Evolutionary conservation across 805 yeast genomes (phyloP).

Genomic region (Hanseniaspora singularis): DNA sequence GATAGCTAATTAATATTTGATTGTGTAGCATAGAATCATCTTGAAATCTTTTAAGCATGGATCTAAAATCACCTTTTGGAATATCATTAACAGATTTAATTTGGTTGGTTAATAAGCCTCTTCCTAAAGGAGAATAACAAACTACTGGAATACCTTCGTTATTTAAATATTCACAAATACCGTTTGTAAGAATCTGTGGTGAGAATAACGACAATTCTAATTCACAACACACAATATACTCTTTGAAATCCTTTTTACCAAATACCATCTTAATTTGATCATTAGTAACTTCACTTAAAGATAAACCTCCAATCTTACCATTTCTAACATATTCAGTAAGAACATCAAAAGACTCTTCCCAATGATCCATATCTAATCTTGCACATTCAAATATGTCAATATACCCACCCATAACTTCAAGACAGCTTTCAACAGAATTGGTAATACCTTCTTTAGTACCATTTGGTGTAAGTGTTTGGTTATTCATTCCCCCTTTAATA

Average conservation of each 20-base stretch:
- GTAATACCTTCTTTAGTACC: slow-evolving; percentile 39
- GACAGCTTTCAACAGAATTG: slow-evolving; percentile 37
- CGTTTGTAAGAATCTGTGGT: slow-evolving; percentile 50
- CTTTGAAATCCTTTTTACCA: slow-evolving; percentile 31
- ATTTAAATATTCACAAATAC: slow-evolving; percentile 47
- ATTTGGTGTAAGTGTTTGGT: slow-evolving; percentile 33
- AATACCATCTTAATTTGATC: slow-evolving; percentile 48
- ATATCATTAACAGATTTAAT: slow-evolving; percentile 37
- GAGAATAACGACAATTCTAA: slow-evolving; percentile 64
- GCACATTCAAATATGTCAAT: slow-evolving; percentile 60
- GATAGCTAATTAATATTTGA: slow-evolving; percentile 35
- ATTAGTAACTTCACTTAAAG: slow-evolving; percentile 62
- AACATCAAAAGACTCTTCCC: slow-evolving; percentile 46
- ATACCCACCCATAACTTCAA: slow-evolving; percentile 32
- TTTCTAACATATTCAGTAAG: slow-evolving; percentile 44
- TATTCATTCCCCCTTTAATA: slow-evolving; percentile 54
- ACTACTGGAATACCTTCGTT: slow-evolving; percentile 52
- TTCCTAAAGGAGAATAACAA: slow-evolving; percentile 74
- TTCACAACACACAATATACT: slow-evolving; percentile 58
- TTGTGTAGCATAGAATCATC: slow-evolving; percentile 49
- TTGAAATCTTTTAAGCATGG: slow-evolving; percentile 42
- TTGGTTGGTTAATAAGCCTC: slow-evolving; percentile 63
- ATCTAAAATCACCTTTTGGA: slow-evolving; percentile 46
- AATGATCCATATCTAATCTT: slow-evolving; percentile 51
- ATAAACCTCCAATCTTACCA: slow-evolving; percentile 58